Percentiles rank a stretch among this genome's conserved stretches.
Evolutionary conservation across 805 yeast genomes (phyloP).

Genomic region (Candida hispaniensis): DNA sequence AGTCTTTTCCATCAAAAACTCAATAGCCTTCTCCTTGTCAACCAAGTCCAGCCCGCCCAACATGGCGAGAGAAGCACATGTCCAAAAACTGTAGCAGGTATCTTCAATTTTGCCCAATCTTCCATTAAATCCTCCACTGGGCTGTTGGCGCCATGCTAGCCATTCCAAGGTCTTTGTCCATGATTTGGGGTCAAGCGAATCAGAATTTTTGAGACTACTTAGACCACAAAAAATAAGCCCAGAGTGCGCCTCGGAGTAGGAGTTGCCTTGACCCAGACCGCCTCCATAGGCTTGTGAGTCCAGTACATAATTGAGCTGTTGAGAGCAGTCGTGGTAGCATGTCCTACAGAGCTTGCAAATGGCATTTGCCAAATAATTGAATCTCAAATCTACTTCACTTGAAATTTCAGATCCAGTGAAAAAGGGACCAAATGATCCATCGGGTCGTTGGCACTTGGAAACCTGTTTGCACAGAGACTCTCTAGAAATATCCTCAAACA

Average conservation of each 20-base stretch:
- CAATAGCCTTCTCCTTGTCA: constrained; percentile 30
- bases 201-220: constrained; percentile 37
- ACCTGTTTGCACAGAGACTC: constrained; percentile 44
- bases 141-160: constrained; percentile 5
- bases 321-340: constrained; percentile 33
- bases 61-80: constrained; percentile 45
- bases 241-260: constrained; percentile 60
- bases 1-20: constrained; percentile 43
- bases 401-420: constrained; percentile 27
- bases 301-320: constrained; percentile 33
- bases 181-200: neutral
- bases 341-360: constrained; percentile 52
- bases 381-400: constrained; percentile 60
- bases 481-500: constrained; percentile 32
- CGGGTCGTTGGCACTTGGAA: constrained; percentile 44
- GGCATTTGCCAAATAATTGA: constrained; percentile 61
- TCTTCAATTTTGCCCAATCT: constrained; percentile 76
- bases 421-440: constrained; percentile 48
- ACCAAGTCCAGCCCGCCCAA: constrained; percentile 31
- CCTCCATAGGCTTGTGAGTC: constrained; percentile 44
- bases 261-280: constrained; percentile 47
- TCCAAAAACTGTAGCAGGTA: constrained; percentile 86
- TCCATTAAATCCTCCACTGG: constrained; percentile 74
- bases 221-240: constrained; percentile 83
- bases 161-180: constrained; percentile 4